Evolutionary conservation across 306 rosid genomes (phyloP).

Genomic region (Castanospermum australe): DNA sequence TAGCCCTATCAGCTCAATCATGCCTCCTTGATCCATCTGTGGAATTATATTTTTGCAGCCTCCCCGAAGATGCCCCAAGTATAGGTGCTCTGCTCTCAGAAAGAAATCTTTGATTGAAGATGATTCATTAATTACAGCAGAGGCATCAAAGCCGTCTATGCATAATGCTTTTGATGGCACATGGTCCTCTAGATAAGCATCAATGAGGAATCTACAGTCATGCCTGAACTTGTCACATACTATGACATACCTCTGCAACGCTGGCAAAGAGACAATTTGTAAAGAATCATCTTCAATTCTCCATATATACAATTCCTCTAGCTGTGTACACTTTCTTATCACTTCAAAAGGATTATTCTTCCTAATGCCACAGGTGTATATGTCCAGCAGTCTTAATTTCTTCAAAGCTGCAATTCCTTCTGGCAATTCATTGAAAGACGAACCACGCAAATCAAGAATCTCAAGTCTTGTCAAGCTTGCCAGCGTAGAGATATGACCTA

Average conservation of each 20-base stretch:
- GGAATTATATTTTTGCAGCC: constrained; percentile 18
- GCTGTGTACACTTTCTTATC: background rate
- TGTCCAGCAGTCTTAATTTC: background rate
- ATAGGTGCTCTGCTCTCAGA: background rate
- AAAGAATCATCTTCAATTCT: background rate
- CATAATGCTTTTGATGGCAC: constrained; percentile 10
- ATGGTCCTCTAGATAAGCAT: constrained; percentile 7
- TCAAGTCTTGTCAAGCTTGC: constrained; percentile 10
- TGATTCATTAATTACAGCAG: background rate
- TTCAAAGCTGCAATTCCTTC: background rate
- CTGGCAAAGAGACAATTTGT: background rate
- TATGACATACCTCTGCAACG: constrained; percentile 9
- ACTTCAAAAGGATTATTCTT: constrained; percentile 10
- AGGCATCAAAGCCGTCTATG: constrained; percentile 3
- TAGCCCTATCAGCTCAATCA: constrained; percentile 3
- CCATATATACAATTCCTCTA: background rate
- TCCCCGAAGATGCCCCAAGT: background rate
- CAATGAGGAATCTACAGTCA: constrained; percentile 4
- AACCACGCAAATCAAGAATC: background rate
- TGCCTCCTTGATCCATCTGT: constrained; percentile 16
- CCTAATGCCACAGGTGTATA: background rate
- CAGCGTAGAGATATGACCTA: constrained; percentile 4
- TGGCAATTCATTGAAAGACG: constrained; percentile 13
- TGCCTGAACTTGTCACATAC: constrained; percentile 14
- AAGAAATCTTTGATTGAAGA: background rate